Conservation (phyloP, 2,329 filamentous ascomycete species). For the Lojkania enalia region DNA sequence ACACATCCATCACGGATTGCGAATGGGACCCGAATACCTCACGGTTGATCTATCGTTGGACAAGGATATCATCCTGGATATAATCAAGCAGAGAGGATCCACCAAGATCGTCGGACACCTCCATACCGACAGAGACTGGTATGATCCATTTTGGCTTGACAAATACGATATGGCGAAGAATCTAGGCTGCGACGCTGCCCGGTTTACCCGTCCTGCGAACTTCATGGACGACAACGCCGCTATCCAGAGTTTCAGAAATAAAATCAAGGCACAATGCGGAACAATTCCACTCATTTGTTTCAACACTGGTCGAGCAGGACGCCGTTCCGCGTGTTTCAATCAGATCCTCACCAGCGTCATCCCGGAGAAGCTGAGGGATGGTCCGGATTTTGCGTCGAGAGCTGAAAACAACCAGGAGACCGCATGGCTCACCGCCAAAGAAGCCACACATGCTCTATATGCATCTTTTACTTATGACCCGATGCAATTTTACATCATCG, state of each 20-base stretch:
- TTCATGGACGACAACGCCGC: constrained; percentile 66
- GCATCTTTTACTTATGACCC: constrained; percentile 68
- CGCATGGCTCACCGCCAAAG: constrained; percentile 60
- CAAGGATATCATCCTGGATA: constrained; percentile 53
- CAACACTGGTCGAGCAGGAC: constrained; percentile 65
- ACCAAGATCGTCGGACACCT: constrained; percentile 66
- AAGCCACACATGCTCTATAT: constrained; percentile 68
- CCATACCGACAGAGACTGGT: constrained; percentile 57
- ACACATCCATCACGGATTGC: constrained; percentile 62
- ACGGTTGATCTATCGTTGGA: constrained; percentile 64
- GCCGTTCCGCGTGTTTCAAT: constrained; percentile 69
- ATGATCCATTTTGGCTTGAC: constrained; percentile 57
- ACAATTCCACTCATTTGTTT: constrained; percentile 63
- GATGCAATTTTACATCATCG: constrained; percentile 74
- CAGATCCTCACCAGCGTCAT: constrained; percentile 64
- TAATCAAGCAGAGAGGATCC: constrained; percentile 57
- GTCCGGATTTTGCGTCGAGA: constrained; percentile 42
- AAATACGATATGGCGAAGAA: constrained; percentile 62
- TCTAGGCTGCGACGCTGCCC: constrained; percentile 64
- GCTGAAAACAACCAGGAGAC: constrained; percentile 43
- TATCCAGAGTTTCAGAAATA: constrained; percentile 59
- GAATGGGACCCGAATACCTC: constrained; percentile 63
- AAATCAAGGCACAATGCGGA: constrained; percentile 50
- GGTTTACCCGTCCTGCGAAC: constrained; percentile 61
- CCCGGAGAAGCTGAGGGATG: constrained; percentile 49